Evolutionary conservation across 495 filamentous ascomycete genomes (phyloP).

Genomic region (Xylaria flabelliformis): DNA sequence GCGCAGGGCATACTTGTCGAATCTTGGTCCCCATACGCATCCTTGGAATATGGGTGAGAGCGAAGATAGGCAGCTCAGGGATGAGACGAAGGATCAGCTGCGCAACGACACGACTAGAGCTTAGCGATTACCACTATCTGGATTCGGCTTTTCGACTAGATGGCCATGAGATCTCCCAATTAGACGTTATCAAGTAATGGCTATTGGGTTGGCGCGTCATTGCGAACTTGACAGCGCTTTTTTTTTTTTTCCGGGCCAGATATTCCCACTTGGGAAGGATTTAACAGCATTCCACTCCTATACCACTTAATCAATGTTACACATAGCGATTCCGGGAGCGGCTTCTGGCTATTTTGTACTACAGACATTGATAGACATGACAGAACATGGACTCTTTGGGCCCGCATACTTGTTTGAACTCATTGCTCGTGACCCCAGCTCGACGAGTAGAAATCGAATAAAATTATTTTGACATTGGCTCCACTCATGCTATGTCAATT

Average conservation of each 20-base stretch:
- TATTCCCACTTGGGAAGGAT: not conserved
- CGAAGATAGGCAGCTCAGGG: not conserved
- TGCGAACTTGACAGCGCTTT: not conserved
- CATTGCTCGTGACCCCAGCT: not conserved
- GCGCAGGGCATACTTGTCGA: not conserved
- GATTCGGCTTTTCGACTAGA: not conserved
- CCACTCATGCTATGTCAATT: not conserved
- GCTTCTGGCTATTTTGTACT: conserved; percentile 22
- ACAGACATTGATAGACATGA: conserved; percentile 20
- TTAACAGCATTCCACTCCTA: conserved; percentile 10
- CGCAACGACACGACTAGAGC: not conserved
- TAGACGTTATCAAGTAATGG: not conserved
- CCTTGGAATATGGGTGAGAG: conserved; percentile 13
- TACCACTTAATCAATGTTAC: conserved; percentile 17
- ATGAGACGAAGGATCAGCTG: not conserved
- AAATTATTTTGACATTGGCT: not conserved
- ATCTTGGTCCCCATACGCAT: not conserved
- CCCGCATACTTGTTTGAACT: not conserved
- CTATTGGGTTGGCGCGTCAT: not conserved
- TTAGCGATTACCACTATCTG: not conserved
- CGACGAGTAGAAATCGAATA: not conserved
- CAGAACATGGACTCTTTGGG: not conserved
- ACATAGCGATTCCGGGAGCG: conserved; percentile 5
- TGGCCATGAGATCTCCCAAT: not conserved
- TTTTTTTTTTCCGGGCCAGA: not conserved